These are phyloP conservation scores for Hydrangea macrophylla DNA, from an alignment of 148 eudicot species.

Conservation along the genomic window DNA sequence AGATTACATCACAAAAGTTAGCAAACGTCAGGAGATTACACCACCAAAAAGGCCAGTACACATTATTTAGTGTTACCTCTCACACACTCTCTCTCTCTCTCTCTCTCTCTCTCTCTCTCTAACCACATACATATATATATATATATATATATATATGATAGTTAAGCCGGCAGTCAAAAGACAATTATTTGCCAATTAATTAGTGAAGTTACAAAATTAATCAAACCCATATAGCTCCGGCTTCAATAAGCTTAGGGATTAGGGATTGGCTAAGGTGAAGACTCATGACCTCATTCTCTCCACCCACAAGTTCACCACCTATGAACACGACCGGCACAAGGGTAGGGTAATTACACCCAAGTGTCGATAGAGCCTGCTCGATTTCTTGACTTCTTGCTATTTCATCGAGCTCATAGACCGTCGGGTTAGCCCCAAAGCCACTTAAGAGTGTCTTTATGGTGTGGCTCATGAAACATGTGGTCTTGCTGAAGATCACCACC, in stretches of 20 bases:
- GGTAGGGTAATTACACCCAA: constrained; percentile 38
- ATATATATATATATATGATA: too few species aligned
- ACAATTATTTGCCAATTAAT: not conserved
- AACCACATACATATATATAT: too few species aligned
- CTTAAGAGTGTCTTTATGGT: constrained; percentile 31
- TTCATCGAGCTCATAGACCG: constrained; percentile 53
- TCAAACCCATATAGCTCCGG: constrained; percentile 55
- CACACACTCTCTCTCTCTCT: too few species aligned
- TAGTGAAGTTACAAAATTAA: not conserved
- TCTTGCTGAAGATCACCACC: constrained; percentile 57
- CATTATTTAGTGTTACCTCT: not conserved
- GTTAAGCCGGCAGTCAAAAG: not conserved
- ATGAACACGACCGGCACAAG: constrained; percentile 59
- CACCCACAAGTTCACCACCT: constrained; percentile 41
- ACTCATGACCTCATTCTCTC: constrained; percentile 34
- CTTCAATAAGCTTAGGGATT: constrained; percentile 39
- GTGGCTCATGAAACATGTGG: constrained; percentile 41
- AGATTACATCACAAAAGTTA: too few species aligned
- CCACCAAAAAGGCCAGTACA: not conserved
- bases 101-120: too few species aligned
- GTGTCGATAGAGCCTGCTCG: constrained; percentile 27
- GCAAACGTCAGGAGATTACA: too few species aligned
- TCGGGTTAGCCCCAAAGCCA: constrained; percentile 33
- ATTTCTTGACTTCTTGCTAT: constrained; percentile 28
- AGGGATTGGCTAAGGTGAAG: constrained; percentile 35